Evolutionary conservation across 106 monocot genomes (phyloP).

Genomic region (Dendrobium chrysotoxum): DNA sequence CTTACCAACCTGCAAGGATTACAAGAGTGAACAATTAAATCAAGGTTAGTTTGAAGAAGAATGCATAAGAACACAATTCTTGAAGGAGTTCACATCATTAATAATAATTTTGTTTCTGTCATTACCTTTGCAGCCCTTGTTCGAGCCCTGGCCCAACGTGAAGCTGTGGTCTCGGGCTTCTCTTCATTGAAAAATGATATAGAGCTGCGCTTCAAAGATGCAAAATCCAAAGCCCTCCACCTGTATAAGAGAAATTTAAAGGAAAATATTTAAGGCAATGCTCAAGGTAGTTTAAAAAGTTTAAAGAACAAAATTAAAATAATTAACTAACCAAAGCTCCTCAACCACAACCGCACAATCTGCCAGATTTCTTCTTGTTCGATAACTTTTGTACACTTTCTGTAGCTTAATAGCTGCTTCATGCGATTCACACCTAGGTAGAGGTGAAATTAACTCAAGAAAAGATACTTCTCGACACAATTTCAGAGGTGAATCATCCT

Average conservation of each 20-base stretch:
- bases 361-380: slow-evolving; percentile 66
- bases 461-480: neutral
- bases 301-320: neutral
- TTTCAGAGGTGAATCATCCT: neutral
- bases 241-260: slow-evolving; percentile 10
- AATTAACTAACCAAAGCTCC: slow-evolving; percentile 43
- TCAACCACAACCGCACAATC: slow-evolving; percentile 70
- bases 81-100: neutral
- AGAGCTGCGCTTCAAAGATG: slow-evolving; percentile 33
- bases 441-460: slow-evolving; percentile 6
- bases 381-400: slow-evolving; percentile 68
- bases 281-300: neutral
- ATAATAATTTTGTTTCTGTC: neutral
- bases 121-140: slow-evolving; percentile 47
- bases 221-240: slow-evolving; percentile 53
- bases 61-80: neutral
- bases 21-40: neutral
- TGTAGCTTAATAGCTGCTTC: slow-evolving; percentile 59
- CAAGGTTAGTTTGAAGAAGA: neutral
- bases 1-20: slow-evolving; percentile 25
- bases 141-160: slow-evolving; percentile 43
- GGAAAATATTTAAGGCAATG: neutral
- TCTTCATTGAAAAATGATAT: slow-evolving; percentile 31
- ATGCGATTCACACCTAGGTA: slow-evolving; percentile 29
- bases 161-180: slow-evolving; percentile 33